Percentiles rank a stretch among this genome's conserved stretches.
Evolutionary conservation across 306 rosid species (phyloP).

Genomic region (Geum urbanum): DNA sequence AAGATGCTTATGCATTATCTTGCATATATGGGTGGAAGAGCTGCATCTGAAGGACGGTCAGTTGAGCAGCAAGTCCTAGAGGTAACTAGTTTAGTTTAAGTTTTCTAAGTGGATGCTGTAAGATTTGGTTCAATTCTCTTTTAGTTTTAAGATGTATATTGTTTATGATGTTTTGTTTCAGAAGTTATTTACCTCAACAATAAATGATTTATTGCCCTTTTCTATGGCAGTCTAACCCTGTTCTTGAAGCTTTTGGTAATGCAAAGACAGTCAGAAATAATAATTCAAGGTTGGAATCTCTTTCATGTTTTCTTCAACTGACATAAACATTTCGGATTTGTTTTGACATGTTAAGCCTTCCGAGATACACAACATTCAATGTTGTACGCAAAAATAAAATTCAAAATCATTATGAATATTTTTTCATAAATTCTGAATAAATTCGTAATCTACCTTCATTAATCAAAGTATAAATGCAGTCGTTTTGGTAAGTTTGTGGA

Average conservation of each 20-base stretch:
- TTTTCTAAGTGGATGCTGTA: background rate
- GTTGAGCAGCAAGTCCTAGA: slow-evolving; percentile 95
- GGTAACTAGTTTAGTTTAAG: slow-evolving; percentile 41
- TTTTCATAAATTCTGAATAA: background rate
- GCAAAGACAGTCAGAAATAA: slow-evolving; percentile 93
- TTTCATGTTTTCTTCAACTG: slow-evolving; percentile 9
- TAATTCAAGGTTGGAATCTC: slow-evolving; percentile 69
- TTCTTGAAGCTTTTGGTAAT: slow-evolving; percentile 97
- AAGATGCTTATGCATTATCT: slow-evolving; percentile 97
- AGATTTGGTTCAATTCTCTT: background rate
- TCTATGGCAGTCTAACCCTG: slow-evolving; percentile 82
- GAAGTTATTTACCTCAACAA: slow-evolving; percentile 7
- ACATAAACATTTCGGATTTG: background rate
- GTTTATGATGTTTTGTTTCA: slow-evolving; percentile 14
- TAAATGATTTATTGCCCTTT: slow-evolving; percentile 2
- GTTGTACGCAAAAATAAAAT: background rate
- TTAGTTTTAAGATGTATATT: slow-evolving; percentile 10
- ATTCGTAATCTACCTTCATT: slow-evolving; percentile 30
- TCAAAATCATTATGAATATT: background rate
- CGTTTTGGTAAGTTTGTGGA: slow-evolving; percentile 99
- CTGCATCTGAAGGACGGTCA: slow-evolving; percentile 66
- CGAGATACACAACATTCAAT: background rate
- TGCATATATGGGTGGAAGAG: slow-evolving; percentile 90
- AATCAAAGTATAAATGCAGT: slow-evolving; percentile 56
- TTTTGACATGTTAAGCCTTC: background rate